Base-by-base conservation (phyloP, 192 early-diverging fungal species). In the Gonapodya sp. region DNA sequence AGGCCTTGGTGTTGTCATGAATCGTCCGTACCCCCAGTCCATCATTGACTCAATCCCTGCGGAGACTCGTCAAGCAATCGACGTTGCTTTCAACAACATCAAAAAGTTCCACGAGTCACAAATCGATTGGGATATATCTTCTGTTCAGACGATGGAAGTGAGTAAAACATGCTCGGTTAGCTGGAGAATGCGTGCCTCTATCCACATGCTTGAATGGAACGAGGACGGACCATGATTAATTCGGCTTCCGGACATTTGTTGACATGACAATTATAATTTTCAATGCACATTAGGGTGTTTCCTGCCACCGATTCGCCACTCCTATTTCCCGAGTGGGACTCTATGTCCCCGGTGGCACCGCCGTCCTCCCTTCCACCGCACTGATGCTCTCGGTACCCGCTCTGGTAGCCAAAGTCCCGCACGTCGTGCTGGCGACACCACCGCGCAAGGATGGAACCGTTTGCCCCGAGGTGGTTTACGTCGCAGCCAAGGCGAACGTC, bases 381-480 rank as follows among this genome's bases (percentile, higher is more conserved):
- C 86, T 99, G 81, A 98, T 98, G 96, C 87, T 99, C 79, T 97
- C 97, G 80, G 93, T 98, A 36, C 98, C 98, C 34, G 98, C 98
- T 1, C 93, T 94, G 85, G 98, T 98, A 1, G 98, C 98, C 34
- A 96, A 96, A 35, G 98, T 97, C 86, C 88, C 86, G 80, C 92
- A 98, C 82, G 98, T 99, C 85, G 94, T 98, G 1, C 87, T 99
- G 83, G 98, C 97, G 35, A 95, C 95, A 1, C 98, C 98, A 35
- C 98, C 98, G 34, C 89, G 95, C 36, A 85, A 91, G 36, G 96
- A 98, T 84, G 98, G 98, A 34, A 90, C 92, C 34, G 88, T 97
- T 82, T 93, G 93, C 0, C 97, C 97, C 34, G 98, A 99, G 86
- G 96, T 99, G 1, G 89, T 99, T 80, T 99, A 99, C 83, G 98